Evolutionary conservation across 2,329 filamentous ascomycete species (phyloP).

Genomic region (Alternaria ventricosa): DNA sequence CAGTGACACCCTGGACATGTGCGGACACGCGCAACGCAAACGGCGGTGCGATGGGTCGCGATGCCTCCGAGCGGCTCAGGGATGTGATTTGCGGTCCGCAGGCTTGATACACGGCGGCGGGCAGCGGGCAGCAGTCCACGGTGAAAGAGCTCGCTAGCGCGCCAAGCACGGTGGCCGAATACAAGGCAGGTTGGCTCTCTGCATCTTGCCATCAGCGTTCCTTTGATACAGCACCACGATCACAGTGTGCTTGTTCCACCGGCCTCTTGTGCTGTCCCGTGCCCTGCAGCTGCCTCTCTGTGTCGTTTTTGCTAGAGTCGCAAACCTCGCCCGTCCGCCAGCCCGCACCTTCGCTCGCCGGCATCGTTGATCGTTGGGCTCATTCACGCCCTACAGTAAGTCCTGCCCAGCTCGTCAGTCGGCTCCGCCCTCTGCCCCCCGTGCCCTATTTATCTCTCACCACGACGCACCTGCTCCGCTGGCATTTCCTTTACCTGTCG

Average conservation of each 20-base stretch:
- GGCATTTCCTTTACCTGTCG: constrained; percentile 21
- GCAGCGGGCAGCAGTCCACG: constrained; percentile 7
- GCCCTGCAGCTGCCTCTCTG: constrained; percentile 40
- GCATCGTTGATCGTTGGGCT: constrained; percentile 46
- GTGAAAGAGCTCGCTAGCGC: constrained; percentile 21
- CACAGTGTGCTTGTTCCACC: constrained; percentile 33
- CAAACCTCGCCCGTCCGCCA: constrained; percentile 20
- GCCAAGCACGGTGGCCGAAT: constrained; percentile 20
- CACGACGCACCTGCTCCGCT: constrained; percentile 9
- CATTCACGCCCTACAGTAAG: constrained; percentile 48
- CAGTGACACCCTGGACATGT: constrained; percentile 4
- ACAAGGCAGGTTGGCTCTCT: constrained; percentile 24
- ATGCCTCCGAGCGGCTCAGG: constrained; percentile 5
- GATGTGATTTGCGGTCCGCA: neutral
- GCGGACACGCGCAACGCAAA: neutral
- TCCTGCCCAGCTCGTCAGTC: constrained; percentile 36
- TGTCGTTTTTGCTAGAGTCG: constrained; percentile 17
- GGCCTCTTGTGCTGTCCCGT: constrained; percentile 34
- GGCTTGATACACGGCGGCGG: constrained; percentile 18
- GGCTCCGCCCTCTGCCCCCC: constrained; percentile 31
- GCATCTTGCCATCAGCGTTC: constrained; percentile 24
- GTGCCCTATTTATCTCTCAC: constrained; percentile 23
- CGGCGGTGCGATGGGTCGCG: constrained; percentile 11
- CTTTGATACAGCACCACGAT: constrained; percentile 26
- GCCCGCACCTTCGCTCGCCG: constrained; percentile 13